Evolutionary conservation across 768 basidiomycete species (phyloP), one percentile per base, ranked within the genome.

Genomic region (Kwoniella heveanensis): DNA sequence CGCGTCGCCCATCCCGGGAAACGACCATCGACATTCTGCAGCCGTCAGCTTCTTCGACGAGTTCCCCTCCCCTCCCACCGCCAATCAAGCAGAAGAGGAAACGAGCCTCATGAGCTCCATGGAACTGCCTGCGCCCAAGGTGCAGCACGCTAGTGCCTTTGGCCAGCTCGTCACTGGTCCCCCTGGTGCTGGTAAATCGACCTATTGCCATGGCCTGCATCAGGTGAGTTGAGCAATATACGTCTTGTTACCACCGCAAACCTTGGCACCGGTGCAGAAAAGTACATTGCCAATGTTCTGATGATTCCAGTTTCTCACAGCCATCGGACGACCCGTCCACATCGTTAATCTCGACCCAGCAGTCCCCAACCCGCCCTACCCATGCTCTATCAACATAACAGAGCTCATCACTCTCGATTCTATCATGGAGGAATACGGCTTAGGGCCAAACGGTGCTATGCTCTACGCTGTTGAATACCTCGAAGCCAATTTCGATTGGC

Each of bases 281-380:
- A 25, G 9, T 48, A 21, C 29, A 26, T 17, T 12, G 22, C 57
- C 24, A 44, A 44, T 58, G 21, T 50, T 39, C 48, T 60, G 21
- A 63, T 50, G 26, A 37, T 13, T 54, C 21, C 46, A 83, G 80
- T 88, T 98, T 19, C 89, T 95, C 74, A 87, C 86, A 13, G 95
- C 92, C 1, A 86, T 98, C 44, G 82, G 85, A 26, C 86, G 95
- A 0, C 92, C 92, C 1, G 88, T 97, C 48, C 86, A 90, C 36
- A 84, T 98, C 66, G 88, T 98, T 63, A 99, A 98, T 82, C 86
- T 99, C 59, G 96, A 99, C 77, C 95, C 96, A 0, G 96, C 96
- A 22, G 93, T 95, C 74, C 88, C 90, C 60, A 82, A 84, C 62
- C 88, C 94, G 27, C 88, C 92, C 24, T 99, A 98, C 80, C 92